phyloP scores from a whole-genome alignment of 2,329 filamentous ascomycete species.

The Amylocarpus encephaloides region DNA sequence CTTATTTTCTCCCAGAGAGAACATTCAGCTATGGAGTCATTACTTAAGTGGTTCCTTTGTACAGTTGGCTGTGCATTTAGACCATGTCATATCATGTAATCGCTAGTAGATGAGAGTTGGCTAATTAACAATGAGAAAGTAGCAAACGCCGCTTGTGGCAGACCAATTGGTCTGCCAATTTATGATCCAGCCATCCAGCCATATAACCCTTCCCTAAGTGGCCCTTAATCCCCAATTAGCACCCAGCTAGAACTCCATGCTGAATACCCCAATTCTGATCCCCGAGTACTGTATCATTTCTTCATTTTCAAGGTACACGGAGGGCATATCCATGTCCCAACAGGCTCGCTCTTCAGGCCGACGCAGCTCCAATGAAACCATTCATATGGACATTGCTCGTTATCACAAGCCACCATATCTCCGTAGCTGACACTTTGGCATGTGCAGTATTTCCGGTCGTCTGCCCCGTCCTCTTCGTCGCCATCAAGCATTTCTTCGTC shows the following conservation, averaged over 20 bases:
- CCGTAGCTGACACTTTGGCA: slow-evolving; percentile 80
- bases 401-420: slow-evolving; percentile 86
- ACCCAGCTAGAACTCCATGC: slow-evolving; percentile 3
- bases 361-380: slow-evolving; percentile 84
- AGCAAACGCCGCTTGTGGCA: too few relatives aligned
- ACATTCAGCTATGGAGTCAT: too few relatives aligned
- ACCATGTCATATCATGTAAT: too few relatives aligned
- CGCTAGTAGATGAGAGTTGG: too few relatives aligned
- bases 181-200: too few relatives aligned
- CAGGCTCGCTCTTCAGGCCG: slow-evolving; percentile 60
- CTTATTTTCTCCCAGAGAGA: too few relatives aligned
- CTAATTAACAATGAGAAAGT: too few relatives aligned
- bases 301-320: slow-evolving; percentile 45
- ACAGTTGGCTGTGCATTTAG: too few relatives aligned
- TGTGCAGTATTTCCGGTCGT: slow-evolving; percentile 72
- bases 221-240: too few relatives aligned
- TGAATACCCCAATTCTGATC: slow-evolving; percentile 1
- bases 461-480: slow-evolving; percentile 66
- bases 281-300: slow-evolving; percentile 4
- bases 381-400: slow-evolving; percentile 71
- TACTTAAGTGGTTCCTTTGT: too few relatives aligned
- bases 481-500: slow-evolving; percentile 46
- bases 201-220: too few relatives aligned
- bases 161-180: too few relatives aligned
- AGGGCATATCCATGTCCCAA: slow-evolving; percentile 63